These are phyloP conservation scores for Alternaria sp. DNA, from an alignment of 2,329 filamentous ascomycete species.

Conservation along the genomic window DNA sequence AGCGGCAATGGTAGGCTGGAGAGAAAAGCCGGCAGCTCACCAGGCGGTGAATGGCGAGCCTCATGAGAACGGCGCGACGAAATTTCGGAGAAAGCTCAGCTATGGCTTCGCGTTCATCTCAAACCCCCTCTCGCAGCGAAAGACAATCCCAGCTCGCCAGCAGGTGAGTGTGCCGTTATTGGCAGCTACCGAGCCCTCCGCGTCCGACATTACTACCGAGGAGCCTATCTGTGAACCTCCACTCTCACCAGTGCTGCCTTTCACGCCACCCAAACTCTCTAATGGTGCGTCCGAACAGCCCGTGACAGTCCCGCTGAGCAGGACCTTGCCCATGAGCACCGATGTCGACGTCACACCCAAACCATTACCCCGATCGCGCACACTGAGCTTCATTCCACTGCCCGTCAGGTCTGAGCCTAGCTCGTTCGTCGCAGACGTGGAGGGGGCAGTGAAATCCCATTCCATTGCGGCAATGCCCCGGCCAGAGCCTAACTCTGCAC, in stretches of 20 bases:
- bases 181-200: slow-evolving; percentile 18
- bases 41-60: slow-evolving; percentile 18
- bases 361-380: slow-evolving; percentile 40
- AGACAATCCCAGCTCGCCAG: slow-evolving; percentile 28
- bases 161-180: slow-evolving; percentile 18
- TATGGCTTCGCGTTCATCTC: slow-evolving; percentile 46
- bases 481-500: slow-evolving; percentile 12
- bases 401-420: slow-evolving; percentile 25
- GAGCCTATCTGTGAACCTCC: slow-evolving; percentile 13
- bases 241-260: slow-evolving; percentile 18
- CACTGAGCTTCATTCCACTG: slow-evolving; percentile 46
- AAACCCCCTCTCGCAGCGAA: slow-evolving; percentile 43
- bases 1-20: slow-evolving; percentile 41
- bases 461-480: slow-evolving; percentile 11
- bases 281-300: background rate
- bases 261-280: slow-evolving; percentile 5
- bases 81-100: slow-evolving; percentile 46
- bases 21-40: slow-evolving; percentile 29
- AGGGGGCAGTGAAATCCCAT: slow-evolving; percentile 15
- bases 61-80: slow-evolving; percentile 27
- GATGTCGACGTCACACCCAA: slow-evolving; percentile 29
- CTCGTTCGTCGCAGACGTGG: slow-evolving; percentile 10
- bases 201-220: slow-evolving; percentile 14
- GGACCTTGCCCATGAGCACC: background rate
- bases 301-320: background rate